Conservation (phyloP, 305 asterid species). For the Rubia peregrina region DNA sequence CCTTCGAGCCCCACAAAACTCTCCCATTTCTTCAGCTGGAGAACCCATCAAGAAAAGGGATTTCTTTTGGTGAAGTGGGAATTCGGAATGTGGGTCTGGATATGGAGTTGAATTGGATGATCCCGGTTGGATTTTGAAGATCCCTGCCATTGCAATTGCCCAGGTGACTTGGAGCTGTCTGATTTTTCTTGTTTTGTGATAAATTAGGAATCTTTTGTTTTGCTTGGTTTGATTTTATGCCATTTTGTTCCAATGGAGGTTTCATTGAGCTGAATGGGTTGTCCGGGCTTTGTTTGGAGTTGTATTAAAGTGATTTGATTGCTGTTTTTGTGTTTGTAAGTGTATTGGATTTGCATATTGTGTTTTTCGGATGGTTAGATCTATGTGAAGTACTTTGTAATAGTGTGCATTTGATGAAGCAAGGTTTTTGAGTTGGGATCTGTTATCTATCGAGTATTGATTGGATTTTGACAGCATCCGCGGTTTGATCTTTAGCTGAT, state of each 20-base stretch:
- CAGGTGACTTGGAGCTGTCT: constrained; percentile 28
- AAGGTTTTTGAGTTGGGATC: constrained; percentile 19
- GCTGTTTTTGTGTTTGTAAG: background rate
- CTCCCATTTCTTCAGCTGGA: background rate
- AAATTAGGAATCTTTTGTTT: background rate
- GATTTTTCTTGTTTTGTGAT: constrained; percentile 5
- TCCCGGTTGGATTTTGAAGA: constrained; percentile 41
- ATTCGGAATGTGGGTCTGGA: constrained; percentile 24
- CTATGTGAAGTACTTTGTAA: constrained; percentile 23
- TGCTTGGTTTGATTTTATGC: background rate
- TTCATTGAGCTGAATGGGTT: constrained; percentile 2
- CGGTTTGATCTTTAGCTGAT: background rate
- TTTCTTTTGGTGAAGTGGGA: background rate
- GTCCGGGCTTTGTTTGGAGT: background rate
- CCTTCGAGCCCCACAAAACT: constrained; percentile 22
- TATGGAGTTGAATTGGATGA: constrained; percentile 34
- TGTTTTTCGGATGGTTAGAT: constrained; percentile 36
- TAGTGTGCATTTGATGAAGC: constrained; percentile 10
- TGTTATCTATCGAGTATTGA: background rate
- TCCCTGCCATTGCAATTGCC: constrained; percentile 40
- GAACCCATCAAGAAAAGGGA: background rate
- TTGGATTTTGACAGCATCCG: background rate
- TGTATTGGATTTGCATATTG: constrained; percentile 16
- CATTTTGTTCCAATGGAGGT: background rate
- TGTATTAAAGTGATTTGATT: constrained; percentile 3